Evolutionary conservation across 2,329 filamentous ascomycete species (phyloP), one percentile per base, ranked within the genome.

Genomic region (Penicillium vulpinum): DNA sequence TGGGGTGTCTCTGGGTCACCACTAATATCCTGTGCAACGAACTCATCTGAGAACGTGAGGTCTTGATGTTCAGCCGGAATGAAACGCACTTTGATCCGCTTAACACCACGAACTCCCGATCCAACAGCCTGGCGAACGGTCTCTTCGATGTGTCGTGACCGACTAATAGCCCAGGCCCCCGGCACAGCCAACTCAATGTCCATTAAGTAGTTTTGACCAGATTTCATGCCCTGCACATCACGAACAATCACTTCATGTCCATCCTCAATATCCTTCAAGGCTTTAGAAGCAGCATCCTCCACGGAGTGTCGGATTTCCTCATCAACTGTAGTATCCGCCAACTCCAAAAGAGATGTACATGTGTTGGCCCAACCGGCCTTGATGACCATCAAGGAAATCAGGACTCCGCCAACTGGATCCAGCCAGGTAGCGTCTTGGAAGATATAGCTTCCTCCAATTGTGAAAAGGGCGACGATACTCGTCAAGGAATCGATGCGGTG

Each of bases 401-500:
- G 78, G 5, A 99, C 82, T 10, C 94, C 92, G 54, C 94, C 94
- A 29, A 97, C 89, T 10, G 94, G 92, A 74, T 99, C 94, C 49
- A 97, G 82, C 92, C 94, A 97, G 29, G 89, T 85, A 51, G 93
- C 92, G 68, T 92, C 88, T 55, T 88, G 83, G 62, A 97, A 82
- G 51, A 95, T 81, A 74, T 97, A 96, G 46, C 92, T 92, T 43
- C 92, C 92, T 18, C 91, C 85, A 67, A 99, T 96, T 24, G 91
- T 93, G 56, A 89, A 82, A 29, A 97, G 83, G 2, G 94, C 95
- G 54, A 97, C 94, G 67, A 97, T 90, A 63, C 93, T 93, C 1
- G 94, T 99, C 55, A 97, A 83, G 57, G 92, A 96, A 76, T 99
- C 94, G 71, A 99, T 88, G 59, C 94, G 91, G 79, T 97, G 94